A percentile compares a stretch with the other conserved stretches of the same genome.
Conservation (phyloP, 805 yeast genomes). For the Monosporozyma yasuniensis region DNA sequence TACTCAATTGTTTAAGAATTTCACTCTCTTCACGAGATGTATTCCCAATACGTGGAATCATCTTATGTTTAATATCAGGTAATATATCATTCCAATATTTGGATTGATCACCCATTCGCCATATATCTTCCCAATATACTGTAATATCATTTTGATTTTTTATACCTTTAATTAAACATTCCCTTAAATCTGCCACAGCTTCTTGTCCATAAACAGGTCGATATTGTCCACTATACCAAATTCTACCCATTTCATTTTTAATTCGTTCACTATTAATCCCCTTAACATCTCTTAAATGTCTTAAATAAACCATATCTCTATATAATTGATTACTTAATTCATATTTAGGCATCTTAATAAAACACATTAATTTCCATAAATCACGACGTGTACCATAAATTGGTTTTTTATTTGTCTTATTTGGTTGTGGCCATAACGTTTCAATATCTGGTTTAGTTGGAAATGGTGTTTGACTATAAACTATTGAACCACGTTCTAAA, state of each 20-base stretch:
- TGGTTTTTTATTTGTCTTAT: constrained; percentile 84
- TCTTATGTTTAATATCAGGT: constrained; percentile 45
- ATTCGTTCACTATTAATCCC: constrained; percentile 62
- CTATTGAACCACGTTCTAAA: constrained; percentile 80
- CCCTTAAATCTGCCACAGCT: constrained; percentile 70
- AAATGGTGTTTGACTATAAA: constrained; percentile 77
- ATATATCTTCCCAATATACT: constrained; percentile 74
- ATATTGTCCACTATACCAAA: constrained; percentile 81
- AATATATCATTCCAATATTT: constrained; percentile 56
- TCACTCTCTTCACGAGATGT: constrained; percentile 61
- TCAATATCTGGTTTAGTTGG: constrained; percentile 44
- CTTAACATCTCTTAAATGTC: constrained; percentile 62
- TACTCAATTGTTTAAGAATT: constrained; percentile 48
- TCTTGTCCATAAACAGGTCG: constrained; percentile 88
- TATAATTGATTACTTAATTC: constrained; percentile 65
- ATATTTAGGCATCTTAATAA: constrained; percentile 54
- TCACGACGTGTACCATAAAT: constrained; percentile 55
- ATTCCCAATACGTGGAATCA: constrained; percentile 41
- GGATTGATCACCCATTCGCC: constrained; percentile 73
- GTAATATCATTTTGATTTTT: constrained; percentile 46
- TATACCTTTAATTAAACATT: constrained; percentile 23
- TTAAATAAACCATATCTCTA: constrained; percentile 62
- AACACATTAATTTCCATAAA: constrained; percentile 86
- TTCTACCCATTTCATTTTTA: constrained; percentile 66
- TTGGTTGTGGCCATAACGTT: constrained; percentile 57